Conservation (phyloP, 352 stramenopile species). For the Globisporangium rhizosaccharum region DNA sequence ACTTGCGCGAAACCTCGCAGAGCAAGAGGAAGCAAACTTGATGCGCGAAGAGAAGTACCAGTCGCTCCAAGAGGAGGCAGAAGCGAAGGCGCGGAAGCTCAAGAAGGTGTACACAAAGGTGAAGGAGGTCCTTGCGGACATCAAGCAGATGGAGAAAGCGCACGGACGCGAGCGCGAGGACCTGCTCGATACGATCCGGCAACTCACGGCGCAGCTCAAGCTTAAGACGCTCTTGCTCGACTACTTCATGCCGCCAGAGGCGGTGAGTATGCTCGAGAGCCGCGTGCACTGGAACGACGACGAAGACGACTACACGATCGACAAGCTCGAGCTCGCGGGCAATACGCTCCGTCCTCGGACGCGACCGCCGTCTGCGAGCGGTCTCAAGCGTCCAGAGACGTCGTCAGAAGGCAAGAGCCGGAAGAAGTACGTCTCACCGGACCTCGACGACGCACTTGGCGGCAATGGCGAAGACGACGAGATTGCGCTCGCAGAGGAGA, state of each 20-base stretch:
- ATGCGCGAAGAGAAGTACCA: conserved; percentile 90
- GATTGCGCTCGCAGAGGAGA: conserved; percentile 56
- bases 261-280: conserved; percentile 45
- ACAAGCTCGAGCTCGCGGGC: conserved; percentile 70
- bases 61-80: conserved; percentile 90
- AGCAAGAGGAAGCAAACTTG: conserved; percentile 92
- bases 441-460: conserved; percentile 8
- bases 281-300: conserved; percentile 67
- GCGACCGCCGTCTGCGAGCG: conserved; percentile 64
- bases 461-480: conserved; percentile 44
- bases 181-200: conserved; percentile 92
- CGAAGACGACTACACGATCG: conserved; percentile 67
- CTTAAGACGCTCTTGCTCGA: conserved; percentile 93
- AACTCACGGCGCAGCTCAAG: conserved; percentile 95
- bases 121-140: conserved; percentile 87
- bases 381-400: conserved; percentile 61
- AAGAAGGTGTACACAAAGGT: conserved; percentile 93
- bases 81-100: conserved; percentile 95
- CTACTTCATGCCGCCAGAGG: conserved; percentile 85
- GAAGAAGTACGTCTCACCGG: conserved; percentile 32
- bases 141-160: conserved; percentile 93
- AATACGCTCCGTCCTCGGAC: conserved; percentile 58
- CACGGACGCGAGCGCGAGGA: conserved; percentile 91
- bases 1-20: conserved; percentile 89
- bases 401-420: conserved; percentile 51